phyloP scores from a whole-genome alignment of 2,329 filamentous ascomycete species.

The Colletotrichum shisoi region DNA sequence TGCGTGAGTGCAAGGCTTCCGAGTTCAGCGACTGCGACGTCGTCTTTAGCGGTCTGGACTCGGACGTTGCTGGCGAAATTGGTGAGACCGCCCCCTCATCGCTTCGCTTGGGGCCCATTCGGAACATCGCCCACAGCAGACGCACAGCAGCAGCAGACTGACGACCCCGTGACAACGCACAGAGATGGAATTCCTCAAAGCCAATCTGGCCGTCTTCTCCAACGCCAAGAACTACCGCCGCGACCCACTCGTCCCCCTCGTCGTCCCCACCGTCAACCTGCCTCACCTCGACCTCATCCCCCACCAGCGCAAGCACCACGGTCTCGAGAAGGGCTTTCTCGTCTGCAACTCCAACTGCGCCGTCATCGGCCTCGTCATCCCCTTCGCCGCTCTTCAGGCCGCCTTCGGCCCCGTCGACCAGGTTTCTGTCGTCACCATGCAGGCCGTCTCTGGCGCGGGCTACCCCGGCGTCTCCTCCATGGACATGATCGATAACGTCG shows the following conservation, averaged over 20 bases:
- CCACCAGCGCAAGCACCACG: constrained; percentile 79
- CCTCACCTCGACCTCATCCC: constrained; percentile 85
- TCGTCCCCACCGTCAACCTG: constrained; percentile 95
- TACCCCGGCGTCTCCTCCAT: constrained; percentile 90
- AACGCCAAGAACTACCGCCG: constrained; percentile 98
- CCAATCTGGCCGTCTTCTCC: constrained; percentile 90
- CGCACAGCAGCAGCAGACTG: neutral
- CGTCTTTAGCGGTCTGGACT: constrained; percentile 91
- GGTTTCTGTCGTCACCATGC: constrained; percentile 86
- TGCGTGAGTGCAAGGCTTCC: constrained; percentile 82
- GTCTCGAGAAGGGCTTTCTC: constrained; percentile 83
- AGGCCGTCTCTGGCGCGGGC: constrained; percentile 91
- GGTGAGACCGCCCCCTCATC: constrained; percentile 61
- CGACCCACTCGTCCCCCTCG: constrained; percentile 87
- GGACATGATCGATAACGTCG: constrained; percentile 96
- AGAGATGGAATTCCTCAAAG: constrained; percentile 91
- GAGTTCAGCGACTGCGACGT: constrained; percentile 91
- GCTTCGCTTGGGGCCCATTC: neutral
- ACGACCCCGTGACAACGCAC: constrained; percentile 36
- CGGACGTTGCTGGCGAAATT: constrained; percentile 89
- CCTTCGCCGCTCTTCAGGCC: constrained; percentile 87
- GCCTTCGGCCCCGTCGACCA: constrained; percentile 83
- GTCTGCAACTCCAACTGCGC: constrained; percentile 99
- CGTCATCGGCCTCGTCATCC: constrained; percentile 94
- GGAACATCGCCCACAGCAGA: neutral